A percentile compares a stretch with the other conserved stretches of the same genome.
These are phyloP conservation scores for Nepenthes alata DNA, from an alignment of 179 eudicot genomes.

Conservation along the genomic window DNA sequence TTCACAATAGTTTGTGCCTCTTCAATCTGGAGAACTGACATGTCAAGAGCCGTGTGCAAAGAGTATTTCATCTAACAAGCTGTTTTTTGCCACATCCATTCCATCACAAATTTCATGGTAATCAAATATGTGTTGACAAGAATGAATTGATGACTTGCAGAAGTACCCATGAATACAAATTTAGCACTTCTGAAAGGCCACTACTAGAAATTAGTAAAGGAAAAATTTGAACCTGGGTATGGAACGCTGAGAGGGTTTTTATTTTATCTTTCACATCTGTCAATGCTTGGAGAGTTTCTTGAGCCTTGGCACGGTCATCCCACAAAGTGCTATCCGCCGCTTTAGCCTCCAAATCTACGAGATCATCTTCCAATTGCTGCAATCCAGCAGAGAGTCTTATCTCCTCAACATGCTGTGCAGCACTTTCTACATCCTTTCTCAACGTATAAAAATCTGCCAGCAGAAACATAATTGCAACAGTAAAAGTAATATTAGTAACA, in stretches of 20 bases:
- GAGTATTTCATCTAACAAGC: constrained; percentile 1
- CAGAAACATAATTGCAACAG: constrained; percentile 1
- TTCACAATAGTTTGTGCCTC: constrained; percentile 87
- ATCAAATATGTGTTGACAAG: background rate
- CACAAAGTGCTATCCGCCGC: constrained; percentile 66
- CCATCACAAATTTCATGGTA: background rate
- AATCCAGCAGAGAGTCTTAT: constrained; percentile 63
- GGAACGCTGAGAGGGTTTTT: constrained; percentile 57
- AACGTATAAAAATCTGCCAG: constrained; percentile 72
- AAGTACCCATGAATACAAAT: background rate
- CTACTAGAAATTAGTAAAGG: background rate
- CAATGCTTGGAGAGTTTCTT: constrained; percentile 66
- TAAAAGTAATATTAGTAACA: too few relatives aligned
- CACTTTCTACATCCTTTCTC: constrained; percentile 67
- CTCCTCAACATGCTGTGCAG: constrained; percentile 60
- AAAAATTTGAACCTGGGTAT: constrained; percentile 46
- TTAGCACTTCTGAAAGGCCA: background rate
- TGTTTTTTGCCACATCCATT: background rate
- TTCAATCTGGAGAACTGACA: constrained; percentile 42
- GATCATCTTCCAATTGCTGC: constrained; percentile 57
- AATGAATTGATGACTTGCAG: background rate
- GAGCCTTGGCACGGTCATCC: constrained; percentile 91
- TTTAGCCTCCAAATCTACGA: constrained; percentile 53
- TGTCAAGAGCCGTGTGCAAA: background rate
- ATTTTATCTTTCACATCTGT: constrained; percentile 80